A percentile compares a stretch with the other conserved stretches of the same genome.
phyloP scores from a whole-genome alignment of 805 yeast genomes.

The Kregervanrija pseudodelftensis region DNA sequence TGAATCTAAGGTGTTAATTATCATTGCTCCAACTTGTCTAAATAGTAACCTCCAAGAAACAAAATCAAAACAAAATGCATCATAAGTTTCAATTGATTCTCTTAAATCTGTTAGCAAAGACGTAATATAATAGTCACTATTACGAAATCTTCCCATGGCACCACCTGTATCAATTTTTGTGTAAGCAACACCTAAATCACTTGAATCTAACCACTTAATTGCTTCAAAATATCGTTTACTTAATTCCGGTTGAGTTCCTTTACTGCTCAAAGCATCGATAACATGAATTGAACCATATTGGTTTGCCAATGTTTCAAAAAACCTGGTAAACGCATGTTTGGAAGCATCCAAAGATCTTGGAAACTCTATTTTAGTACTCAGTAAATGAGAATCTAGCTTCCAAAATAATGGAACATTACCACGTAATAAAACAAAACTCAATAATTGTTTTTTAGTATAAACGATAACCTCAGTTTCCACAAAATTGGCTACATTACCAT shows the following conservation, averaged over 20 bases:
- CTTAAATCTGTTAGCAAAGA: conserved; percentile 15
- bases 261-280: conserved; percentile 39
- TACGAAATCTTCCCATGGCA: conserved; percentile 27
- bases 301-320: conserved; percentile 38
- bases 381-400: conserved; percentile 40
- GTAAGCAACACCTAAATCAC: conserved; percentile 13
- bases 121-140: conserved; percentile 19
- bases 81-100: conserved; percentile 34
- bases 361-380: conserved; percentile 38
- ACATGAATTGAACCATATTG: conserved; percentile 46
- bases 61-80: conserved; percentile 38
- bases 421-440: conserved; percentile 38
- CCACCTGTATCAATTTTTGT: conserved; percentile 32
- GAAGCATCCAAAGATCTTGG: conserved; percentile 49
- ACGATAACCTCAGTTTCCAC: conserved; percentile 46
- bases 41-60: conserved; percentile 31
- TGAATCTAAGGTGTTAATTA: conserved; percentile 45
- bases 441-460: conserved; percentile 26
- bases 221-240: conserved; percentile 31
- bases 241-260: conserved; percentile 38
- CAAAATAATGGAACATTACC: conserved; percentile 53
- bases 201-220: conserved; percentile 9
- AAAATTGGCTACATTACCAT: conserved; percentile 53
- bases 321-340: conserved; percentile 43
- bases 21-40: conserved; percentile 43